Percentiles rank a stretch among this genome's conserved stretches.
Conservation (phyloP, 2,329 filamentous ascomycete species). For the Geoglossum cookeanum region DNA sequence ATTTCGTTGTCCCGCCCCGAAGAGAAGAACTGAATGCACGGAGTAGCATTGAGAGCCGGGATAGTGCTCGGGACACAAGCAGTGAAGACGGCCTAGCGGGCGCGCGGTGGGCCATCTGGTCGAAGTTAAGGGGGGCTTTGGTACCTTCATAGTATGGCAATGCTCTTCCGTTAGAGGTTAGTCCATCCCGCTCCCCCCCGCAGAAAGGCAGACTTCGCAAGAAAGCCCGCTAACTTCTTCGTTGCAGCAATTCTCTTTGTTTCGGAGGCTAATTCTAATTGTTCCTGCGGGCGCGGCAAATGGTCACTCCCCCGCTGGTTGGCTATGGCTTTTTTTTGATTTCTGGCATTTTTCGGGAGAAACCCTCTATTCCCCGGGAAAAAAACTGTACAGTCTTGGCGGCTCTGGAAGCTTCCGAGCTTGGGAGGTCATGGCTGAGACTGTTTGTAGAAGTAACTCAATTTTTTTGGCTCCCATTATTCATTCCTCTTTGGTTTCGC, state of each 20-base stretch:
- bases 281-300: not conserved
- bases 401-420: not conserved
- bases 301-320: not conserved
- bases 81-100: not conserved
- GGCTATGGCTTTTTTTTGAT: not conserved
- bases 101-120: not conserved
- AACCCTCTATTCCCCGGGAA: not conserved
- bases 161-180: not conserved
- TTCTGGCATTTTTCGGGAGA: not conserved
- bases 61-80: not conserved
- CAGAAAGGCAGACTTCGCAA: no score
- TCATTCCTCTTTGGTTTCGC: not conserved
- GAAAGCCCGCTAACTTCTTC: not conserved
- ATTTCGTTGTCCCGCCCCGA: conserved; percentile 16
- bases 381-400: not conserved
- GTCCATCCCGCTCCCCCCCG: not conserved
- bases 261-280: not conserved
- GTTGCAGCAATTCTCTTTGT: not conserved
- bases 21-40: not conserved
- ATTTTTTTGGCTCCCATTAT: not conserved
- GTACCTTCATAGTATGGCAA: not conserved
- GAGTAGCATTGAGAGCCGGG: not conserved
- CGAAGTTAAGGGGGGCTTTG: not conserved
- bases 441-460: not conserved
- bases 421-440: not conserved